phyloP scores from a whole-genome alignment of 371 early-diverging fungal species.

The Saksenaea vasiformis region DNA sequence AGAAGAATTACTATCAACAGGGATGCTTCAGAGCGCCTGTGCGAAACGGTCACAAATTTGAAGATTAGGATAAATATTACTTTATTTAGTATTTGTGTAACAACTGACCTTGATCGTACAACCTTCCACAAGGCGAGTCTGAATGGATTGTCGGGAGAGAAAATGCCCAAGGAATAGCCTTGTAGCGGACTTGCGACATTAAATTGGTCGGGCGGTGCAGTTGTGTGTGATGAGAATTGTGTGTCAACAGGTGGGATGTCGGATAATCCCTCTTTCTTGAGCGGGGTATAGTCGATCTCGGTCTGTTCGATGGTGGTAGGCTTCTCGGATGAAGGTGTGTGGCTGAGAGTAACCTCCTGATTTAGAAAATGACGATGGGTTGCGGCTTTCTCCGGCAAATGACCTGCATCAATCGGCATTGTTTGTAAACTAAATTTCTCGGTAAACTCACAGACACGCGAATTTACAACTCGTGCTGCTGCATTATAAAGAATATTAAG shows the following conservation, averaged over 20 bases:
- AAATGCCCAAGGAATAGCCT: slow-evolving; percentile 27
- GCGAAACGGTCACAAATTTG: not conserved
- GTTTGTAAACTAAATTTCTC: slow-evolving; percentile 9
- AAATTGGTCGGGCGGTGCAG: not conserved
- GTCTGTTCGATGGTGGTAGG: not conserved
- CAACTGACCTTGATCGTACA: slow-evolving; percentile 41
- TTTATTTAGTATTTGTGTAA: not conserved
- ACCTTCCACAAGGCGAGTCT: slow-evolving; percentile 36
- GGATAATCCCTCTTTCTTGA: not conserved
- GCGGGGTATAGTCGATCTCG: not conserved
- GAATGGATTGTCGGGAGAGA: slow-evolving; percentile 26
- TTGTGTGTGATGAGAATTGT: not conserved
- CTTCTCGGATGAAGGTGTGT: not conserved
- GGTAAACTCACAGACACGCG: slow-evolving; percentile 33
- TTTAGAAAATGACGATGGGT: not conserved
- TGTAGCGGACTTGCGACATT: slow-evolving; percentile 23
- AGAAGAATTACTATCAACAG: slow-evolving; percentile 48
- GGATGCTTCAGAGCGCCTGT: slow-evolving; percentile 45
- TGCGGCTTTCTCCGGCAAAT: not conserved
- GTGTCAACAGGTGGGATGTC: not conserved
- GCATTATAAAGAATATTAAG: slow-evolving; percentile 14
- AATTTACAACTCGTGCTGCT: slow-evolving; percentile 39
- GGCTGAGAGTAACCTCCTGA: not conserved
- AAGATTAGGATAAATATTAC: not conserved
- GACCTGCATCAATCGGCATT: not conserved